Percentiles rank a stretch among this genome's conserved stretches.
Evolutionary conservation across 495 filamentous ascomycete genomes (phyloP).

Genomic region (Evansstolkia leycettana): DNA sequence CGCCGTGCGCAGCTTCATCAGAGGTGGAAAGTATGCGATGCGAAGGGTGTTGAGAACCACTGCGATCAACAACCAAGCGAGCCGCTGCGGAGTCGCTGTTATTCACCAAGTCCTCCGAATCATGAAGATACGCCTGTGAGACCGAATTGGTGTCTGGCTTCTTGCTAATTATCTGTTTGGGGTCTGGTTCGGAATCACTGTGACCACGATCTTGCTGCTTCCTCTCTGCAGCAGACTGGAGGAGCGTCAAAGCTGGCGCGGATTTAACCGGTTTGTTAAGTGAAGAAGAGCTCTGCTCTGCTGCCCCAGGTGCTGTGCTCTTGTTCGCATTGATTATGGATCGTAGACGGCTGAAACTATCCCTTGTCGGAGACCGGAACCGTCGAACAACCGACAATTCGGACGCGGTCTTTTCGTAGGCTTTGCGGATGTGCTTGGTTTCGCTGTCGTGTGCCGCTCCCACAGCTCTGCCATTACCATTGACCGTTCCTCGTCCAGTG

Average conservation of each 20-base stretch:
- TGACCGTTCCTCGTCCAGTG: constrained; percentile 17
- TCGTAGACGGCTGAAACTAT: constrained; percentile 29
- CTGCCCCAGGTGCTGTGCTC: constrained; percentile 2
- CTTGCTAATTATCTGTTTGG: constrained; percentile 9
- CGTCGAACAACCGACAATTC: constrained; percentile 32
- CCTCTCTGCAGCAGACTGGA: constrained; percentile 9
- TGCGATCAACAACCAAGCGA: constrained; percentile 6
- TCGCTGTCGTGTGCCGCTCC: constrained; percentile 23
- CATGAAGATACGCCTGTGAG: constrained; percentile 20
- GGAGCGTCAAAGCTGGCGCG: constrained; percentile 23
- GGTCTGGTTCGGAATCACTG: background rate
- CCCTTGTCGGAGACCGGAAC: constrained; percentile 30
- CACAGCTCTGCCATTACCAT: constrained; percentile 18
- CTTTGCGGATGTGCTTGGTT: constrained; percentile 30
- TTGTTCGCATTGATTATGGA: constrained; percentile 14
- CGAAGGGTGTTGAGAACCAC: constrained; percentile 22
- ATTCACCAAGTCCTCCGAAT: too few species aligned
- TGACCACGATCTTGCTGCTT: constrained; percentile 11
- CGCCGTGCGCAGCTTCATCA: constrained; percentile 18
- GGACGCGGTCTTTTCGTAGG: constrained; percentile 30
- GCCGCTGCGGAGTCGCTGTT: constrained; percentile 15
- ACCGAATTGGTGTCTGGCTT: constrained; percentile 15
- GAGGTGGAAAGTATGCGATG: constrained; percentile 30
- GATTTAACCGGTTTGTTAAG: constrained; percentile 28
- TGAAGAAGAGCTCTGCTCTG: constrained; percentile 9